phyloP scores from a whole-genome alignment of 2,329 filamentous ascomycete genomes.

The Talaromyces islandicus region DNA sequence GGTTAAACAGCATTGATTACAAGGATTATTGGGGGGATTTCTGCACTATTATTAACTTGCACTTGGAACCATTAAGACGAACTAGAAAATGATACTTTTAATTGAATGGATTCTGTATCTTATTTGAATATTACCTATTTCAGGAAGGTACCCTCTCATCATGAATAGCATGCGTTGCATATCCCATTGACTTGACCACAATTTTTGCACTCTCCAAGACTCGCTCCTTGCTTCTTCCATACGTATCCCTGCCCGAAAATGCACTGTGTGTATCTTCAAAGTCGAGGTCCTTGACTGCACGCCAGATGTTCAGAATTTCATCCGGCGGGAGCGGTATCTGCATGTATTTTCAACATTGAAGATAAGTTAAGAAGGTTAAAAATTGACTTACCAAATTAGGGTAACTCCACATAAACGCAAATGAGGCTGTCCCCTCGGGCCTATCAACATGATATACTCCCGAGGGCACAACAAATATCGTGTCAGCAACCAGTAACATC shows the following conservation, averaged over 20 bases:
- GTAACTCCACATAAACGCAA: constrained; percentile 70
- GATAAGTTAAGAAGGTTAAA: not conserved
- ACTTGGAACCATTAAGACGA: not conserved
- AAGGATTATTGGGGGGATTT: not conserved
- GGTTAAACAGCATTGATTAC: not conserved
- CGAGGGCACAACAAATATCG: constrained; percentile 62
- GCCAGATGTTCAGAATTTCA: constrained; percentile 65
- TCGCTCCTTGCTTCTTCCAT: constrained; percentile 54
- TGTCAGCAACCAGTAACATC: constrained; percentile 70
- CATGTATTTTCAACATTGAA: not conserved
- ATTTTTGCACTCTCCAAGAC: constrained; percentile 74
- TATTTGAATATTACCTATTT: not conserved
- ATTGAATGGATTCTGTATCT: not conserved
- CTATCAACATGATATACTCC: constrained; percentile 25
- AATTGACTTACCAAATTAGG: constrained; percentile 48
- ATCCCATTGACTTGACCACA: constrained; percentile 48
- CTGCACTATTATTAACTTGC: not conserved
- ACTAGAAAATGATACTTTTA: not conserved
- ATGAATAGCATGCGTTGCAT: constrained; percentile 27
- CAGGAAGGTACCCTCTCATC: constrained; percentile 11
- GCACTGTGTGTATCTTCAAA: constrained; percentile 64
- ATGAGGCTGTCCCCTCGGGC: constrained; percentile 45
- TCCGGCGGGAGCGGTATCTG: constrained; percentile 62
- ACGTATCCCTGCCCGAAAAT: constrained; percentile 60
- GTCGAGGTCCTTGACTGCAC: constrained; percentile 53